Evolutionary conservation across 2,329 filamentous ascomycete species (phyloP), one percentile per base, ranked within the genome.

Genomic region (Aureobasidium leucospermi): DNA sequence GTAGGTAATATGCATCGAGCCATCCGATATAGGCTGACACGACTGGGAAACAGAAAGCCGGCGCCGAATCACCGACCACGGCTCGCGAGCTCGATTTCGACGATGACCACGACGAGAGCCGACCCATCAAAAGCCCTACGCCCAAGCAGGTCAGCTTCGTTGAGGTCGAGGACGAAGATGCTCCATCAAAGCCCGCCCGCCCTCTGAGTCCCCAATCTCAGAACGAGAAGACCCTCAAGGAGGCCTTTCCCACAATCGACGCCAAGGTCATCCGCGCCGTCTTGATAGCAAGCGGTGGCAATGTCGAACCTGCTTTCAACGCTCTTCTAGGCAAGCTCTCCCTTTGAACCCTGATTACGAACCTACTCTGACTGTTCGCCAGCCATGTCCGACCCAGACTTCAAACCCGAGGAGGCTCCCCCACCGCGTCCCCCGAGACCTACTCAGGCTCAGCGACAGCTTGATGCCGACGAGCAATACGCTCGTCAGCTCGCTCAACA

Each of bases 261-360:
- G 71, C 76, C 7, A 73, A 84, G 46, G 88, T 99, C 48, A 83
- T 99, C 73, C 96, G 87, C 74, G 94, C 94, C 32, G 88, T 99
- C 0, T 76, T 99, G 64, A 81, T 83, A 28, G 94, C 94, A 13
- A 97, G 94, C 72, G 82, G 86, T 61, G 93, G 92, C 61, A 85
- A 87, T 68, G 86, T 97, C 49, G 94, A 99, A 73, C 89, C 90
- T 34, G 93, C 94, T 13, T 99, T 99, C 76, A 94, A 96, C 75
- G 94, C 94, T 38, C 81, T 99, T 45, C 81, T 99, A 46, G 89
- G 89, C 90, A 79, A 63, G 81, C 13, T 23, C 23, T 23, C 23
- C 5, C 1, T 13, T 41, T 31, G 10, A 15, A 7, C 7, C 45
- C 43, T 19, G 16, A 3, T 39, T 42, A 4, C 10, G 13, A 42